Percentiles rank a stretch among this genome's conserved stretches.
phyloP scores from a whole-genome alignment of 805 yeast genomes.

The Candida coquimbonensis region DNA sequence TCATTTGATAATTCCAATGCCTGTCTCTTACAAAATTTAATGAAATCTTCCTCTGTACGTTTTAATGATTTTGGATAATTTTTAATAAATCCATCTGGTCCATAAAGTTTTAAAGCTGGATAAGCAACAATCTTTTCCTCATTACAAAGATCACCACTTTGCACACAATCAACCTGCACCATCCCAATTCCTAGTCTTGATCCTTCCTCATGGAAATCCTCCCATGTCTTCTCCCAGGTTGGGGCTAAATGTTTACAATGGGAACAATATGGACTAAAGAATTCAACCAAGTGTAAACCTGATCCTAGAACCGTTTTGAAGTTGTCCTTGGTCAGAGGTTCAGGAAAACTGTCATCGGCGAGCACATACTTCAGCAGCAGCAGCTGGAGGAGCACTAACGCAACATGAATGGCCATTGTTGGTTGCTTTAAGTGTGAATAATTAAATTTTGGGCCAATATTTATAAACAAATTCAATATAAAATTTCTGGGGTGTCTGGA shows the following conservation, averaged over 20 bases:
- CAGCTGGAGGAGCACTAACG: too few species aligned
- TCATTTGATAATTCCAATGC: conserved; percentile 37
- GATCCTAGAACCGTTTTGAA: conserved; percentile 44
- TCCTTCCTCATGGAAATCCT: conserved; percentile 38
- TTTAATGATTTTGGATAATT: conserved; percentile 41
- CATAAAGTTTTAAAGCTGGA: conserved; percentile 69
- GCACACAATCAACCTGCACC: conserved; percentile 81
- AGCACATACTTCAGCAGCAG: too few species aligned
- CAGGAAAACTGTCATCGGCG: conserved; percentile 32
- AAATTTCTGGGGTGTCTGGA: too few species aligned
- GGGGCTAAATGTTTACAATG: conserved; percentile 84
- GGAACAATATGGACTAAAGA: conserved; percentile 81
- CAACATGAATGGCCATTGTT: too few species aligned
- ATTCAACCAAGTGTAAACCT: conserved; percentile 74
- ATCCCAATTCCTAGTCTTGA: conserved; percentile 41
- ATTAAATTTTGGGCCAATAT: too few species aligned
- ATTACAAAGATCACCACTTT: conserved; percentile 77
- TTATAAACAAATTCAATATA: too few species aligned
- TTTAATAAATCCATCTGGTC: conserved; percentile 41
- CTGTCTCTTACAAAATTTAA: conserved; percentile 47
- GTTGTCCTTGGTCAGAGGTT: conserved; percentile 37
- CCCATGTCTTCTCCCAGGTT: conserved; percentile 66
- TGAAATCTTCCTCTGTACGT: conserved; percentile 43
- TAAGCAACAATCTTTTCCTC: conserved; percentile 56
- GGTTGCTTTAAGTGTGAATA: too few species aligned